phyloP scores from a whole-genome alignment of 805 yeast genomes.

The Candida cerambycidarum region DNA sequence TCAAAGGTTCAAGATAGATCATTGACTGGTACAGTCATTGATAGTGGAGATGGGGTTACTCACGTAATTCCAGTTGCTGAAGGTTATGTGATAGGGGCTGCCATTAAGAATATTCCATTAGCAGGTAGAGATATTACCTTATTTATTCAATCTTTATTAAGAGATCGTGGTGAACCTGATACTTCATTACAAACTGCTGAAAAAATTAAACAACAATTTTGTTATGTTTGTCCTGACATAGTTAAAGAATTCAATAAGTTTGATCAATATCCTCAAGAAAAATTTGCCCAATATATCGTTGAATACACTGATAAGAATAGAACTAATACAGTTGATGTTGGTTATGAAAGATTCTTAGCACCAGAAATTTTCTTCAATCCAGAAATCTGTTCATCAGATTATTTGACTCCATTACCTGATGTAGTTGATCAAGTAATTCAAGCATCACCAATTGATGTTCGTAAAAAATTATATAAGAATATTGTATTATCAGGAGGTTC shows the following conservation, averaged over 20 bases:
- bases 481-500: constrained; percentile 97
- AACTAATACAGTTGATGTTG: constrained; percentile 72
- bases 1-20: constrained; percentile 94
- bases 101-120: constrained; percentile 95
- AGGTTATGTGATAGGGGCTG: constrained; percentile 97
- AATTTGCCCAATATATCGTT: constrained; percentile 89
- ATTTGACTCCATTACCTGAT: constrained; percentile 92
- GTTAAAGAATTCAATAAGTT: constrained; percentile 94
- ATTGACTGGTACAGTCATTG: constrained; percentile 96
- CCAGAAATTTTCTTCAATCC: constrained; percentile 99
- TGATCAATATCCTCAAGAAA: constrained; percentile 84
- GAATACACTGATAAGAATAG: constrained; percentile 73
- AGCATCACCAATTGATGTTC: constrained; percentile 94
- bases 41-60: constrained; percentile 98
- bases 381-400: constrained; percentile 93
- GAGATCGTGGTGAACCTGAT: constrained; percentile 96
- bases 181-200: constrained; percentile 95
- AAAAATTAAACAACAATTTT: constrained; percentile 91
- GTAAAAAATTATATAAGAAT: constrained; percentile 93
- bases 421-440: constrained; percentile 95
- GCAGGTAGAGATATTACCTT: constrained; percentile 98
- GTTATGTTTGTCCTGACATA: constrained; percentile 97
- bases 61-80: constrained; percentile 99
- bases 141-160: constrained; percentile 86
- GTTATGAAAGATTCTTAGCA: constrained; percentile 95